Conservation (phyloP, 2,329 filamentous ascomycete species). For the Pezicula carpinea region DNA sequence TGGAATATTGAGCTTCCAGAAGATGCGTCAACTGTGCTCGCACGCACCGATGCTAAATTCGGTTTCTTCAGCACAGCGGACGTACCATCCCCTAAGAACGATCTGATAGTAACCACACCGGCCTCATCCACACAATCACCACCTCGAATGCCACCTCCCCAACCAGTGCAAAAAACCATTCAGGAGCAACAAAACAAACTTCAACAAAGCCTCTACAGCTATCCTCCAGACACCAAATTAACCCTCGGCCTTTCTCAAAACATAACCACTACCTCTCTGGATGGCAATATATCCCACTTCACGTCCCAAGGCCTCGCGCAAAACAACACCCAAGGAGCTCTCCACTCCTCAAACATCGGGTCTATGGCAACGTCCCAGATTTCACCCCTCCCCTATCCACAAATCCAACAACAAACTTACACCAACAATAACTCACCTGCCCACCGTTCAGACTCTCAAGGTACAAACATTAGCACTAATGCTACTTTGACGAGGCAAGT, state of each 20-base stretch:
- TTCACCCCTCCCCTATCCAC: background rate
- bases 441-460: slow-evolving; percentile 13
- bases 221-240: slow-evolving; percentile 10
- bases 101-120: slow-evolving; percentile 21
- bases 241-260: slow-evolving; percentile 1
- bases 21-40: slow-evolving; percentile 73
- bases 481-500: slow-evolving; percentile 29
- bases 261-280: background rate
- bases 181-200: slow-evolving; percentile 18
- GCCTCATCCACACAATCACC: slow-evolving; percentile 20
- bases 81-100: slow-evolving; percentile 28
- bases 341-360: background rate
- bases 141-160: slow-evolving; percentile 5
- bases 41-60: slow-evolving; percentile 74
- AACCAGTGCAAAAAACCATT: slow-evolving; percentile 8
- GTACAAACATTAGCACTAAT: slow-evolving; percentile 9
- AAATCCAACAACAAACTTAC: no score
- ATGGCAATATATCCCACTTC: background rate
- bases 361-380: background rate
- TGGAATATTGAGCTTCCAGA: slow-evolving; percentile 86
- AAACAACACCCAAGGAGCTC: background rate
- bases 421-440: background rate
- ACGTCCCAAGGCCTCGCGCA: background rate
- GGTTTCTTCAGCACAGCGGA: slow-evolving; percentile 55
- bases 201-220: slow-evolving; percentile 25